Conservation (phyloP, 371 early-diverging fungal genomes). For the Capillidium heterosporum region DNA sequence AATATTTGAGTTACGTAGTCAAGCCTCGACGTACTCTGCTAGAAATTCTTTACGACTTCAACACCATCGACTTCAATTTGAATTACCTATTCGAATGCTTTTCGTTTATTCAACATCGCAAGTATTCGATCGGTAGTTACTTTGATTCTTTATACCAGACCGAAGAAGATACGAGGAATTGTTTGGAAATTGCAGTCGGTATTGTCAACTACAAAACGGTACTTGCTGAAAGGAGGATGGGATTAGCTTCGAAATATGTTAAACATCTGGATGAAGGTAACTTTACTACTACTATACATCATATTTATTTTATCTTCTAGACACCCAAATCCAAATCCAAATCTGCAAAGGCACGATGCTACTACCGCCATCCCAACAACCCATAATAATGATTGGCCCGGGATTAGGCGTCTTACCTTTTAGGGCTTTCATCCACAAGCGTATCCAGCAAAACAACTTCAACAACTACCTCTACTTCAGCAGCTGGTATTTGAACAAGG, state of each 20-base stretch:
- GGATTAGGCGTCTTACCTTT: conserved; percentile 87
- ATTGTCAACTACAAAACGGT: conserved; percentile 72
- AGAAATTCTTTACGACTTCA: conserved; percentile 74
- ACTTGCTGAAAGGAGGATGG: conserved; percentile 41
- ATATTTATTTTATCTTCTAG: neutral
- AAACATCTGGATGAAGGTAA: conserved; percentile 7
- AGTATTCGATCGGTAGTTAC: conserved; percentile 69
- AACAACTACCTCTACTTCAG: conserved; percentile 69
- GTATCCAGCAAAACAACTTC: conserved; percentile 20
- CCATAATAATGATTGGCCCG: conserved; percentile 58
- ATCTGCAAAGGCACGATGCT: conserved; percentile 56
- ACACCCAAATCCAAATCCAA: conserved; percentile 21
- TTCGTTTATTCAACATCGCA: conserved; percentile 52
- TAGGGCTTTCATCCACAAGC: conserved; percentile 60
- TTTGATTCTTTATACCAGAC: too few species aligned
- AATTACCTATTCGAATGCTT: conserved; percentile 71
- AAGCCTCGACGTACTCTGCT: conserved; percentile 54
- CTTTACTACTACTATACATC: too few species aligned
- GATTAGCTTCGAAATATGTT: conserved; percentile 72
- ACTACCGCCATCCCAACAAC: conserved; percentile 25
- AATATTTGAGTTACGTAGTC: conserved; percentile 65
- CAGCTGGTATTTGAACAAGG: conserved; percentile 43
- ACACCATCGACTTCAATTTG: conserved; percentile 43
- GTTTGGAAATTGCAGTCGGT: conserved; percentile 60
- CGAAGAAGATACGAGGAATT: conserved; percentile 11